Conservation (phyloP, 306 rosid genomes). For the Comarum palustre region DNA sequence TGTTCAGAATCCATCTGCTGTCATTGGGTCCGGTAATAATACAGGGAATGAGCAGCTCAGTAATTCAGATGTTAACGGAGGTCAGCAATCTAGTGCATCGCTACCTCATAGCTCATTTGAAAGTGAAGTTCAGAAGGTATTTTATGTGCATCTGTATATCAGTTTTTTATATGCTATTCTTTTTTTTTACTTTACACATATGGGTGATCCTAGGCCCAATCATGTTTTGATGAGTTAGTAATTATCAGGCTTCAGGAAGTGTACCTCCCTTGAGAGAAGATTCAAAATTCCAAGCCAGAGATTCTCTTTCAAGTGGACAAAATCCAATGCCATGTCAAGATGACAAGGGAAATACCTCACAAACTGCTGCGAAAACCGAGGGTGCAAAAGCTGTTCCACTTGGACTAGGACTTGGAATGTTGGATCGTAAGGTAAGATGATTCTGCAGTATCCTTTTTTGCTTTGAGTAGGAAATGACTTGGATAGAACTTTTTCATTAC, state of each 20-base stretch:
- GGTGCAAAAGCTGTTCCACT: slow-evolving; percentile 65
- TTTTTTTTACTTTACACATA: slow-evolving; percentile 11
- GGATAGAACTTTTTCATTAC: not conserved
- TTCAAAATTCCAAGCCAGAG: slow-evolving; percentile 46
- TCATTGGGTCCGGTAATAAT: slow-evolving; percentile 32
- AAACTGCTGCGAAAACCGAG: slow-evolving; percentile 46
- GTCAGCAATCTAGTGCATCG: slow-evolving; percentile 34
- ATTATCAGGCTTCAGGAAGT: slow-evolving; percentile 35
- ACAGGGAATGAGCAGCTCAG: slow-evolving; percentile 44
- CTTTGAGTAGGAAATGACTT: not conserved
- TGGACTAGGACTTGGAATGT: slow-evolving; percentile 75
- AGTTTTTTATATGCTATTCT: not conserved
- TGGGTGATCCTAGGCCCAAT: slow-evolving; percentile 32
- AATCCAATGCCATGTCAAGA: slow-evolving; percentile 34
- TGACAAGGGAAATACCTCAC: slow-evolving; percentile 32
- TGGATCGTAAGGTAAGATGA: slow-evolving; percentile 72
- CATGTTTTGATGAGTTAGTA: slow-evolving; percentile 30
- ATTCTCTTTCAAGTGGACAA: slow-evolving; percentile 44
- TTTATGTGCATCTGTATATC: slow-evolving; percentile 18
- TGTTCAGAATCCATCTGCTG: slow-evolving; percentile 45
- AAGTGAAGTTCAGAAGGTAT: slow-evolving; percentile 46
- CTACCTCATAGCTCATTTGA: slow-evolving; percentile 39
- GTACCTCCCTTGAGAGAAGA: slow-evolving; percentile 42
- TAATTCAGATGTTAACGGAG: slow-evolving; percentile 30
- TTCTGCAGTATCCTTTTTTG: not conserved